These are phyloP conservation scores for Macrocybe gigantea DNA, from an alignment of 768 basidiomycete species.

Conservation along the genomic window DNA sequence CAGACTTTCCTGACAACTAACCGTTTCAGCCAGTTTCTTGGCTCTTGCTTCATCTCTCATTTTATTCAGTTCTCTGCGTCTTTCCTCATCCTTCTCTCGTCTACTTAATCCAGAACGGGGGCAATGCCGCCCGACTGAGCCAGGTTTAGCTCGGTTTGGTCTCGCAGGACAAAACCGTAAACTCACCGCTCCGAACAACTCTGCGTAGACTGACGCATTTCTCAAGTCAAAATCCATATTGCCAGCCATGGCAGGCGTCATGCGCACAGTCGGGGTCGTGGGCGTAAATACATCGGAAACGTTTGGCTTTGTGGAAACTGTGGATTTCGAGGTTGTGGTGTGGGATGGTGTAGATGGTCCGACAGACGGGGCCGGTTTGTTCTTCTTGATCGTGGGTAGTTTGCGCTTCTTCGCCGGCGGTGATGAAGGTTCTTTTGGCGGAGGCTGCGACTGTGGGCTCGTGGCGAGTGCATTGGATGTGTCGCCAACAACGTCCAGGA, in stretches of 20 bases:
- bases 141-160: not conserved
- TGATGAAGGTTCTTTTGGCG: slow-evolving; percentile 24
- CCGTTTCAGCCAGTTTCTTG: slow-evolving; percentile 50
- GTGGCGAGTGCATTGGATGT: slow-evolving; percentile 3
- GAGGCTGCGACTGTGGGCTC: not conserved
- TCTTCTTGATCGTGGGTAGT: slow-evolving; percentile 65
- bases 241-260: slow-evolving; percentile 37
- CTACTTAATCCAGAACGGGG: slow-evolving; percentile 40
- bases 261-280: slow-evolving; percentile 18
- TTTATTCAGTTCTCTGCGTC: slow-evolving; percentile 58
- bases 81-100: slow-evolving; percentile 57
- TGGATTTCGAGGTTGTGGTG: slow-evolving; percentile 11
- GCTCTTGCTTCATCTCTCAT: slow-evolving; percentile 66
- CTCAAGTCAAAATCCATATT: slow-evolving; percentile 58
- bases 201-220: slow-evolving; percentile 57
- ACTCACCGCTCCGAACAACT: slow-evolving; percentile 54
- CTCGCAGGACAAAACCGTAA: not conserved
- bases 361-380: slow-evolving; percentile 30
- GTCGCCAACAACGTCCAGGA: slow-evolving; percentile 22
- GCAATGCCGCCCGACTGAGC: slow-evolving; percentile 36
- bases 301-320: slow-evolving; percentile 20
- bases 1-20: slow-evolving; percentile 21
- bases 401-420: slow-evolving; percentile 36
- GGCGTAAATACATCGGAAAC: slow-evolving; percentile 21
- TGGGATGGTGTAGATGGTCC: slow-evolving; percentile 15